Evolutionary conservation across 2,329 filamentous ascomycete species (phyloP).

Genomic region (Penicillium sp.): DNA sequence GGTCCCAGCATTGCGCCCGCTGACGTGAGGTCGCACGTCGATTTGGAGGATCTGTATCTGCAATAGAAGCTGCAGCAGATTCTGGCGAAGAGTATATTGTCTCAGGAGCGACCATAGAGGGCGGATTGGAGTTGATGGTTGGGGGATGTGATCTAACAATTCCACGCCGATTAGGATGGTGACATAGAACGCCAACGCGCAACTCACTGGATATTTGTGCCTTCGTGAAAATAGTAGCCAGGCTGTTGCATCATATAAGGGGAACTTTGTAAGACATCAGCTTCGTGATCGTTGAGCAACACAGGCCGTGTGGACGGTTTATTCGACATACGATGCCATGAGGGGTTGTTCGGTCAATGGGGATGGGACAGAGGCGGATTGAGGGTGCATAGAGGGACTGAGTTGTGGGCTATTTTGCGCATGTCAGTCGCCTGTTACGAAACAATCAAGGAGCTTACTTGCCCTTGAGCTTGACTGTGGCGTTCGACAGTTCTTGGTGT

Average conservation of each 20-base stretch:
- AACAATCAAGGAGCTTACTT: neutral
- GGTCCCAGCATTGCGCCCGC: constrained; percentile 97
- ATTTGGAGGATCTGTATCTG: constrained; percentile 54
- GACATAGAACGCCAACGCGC: neutral
- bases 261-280: constrained; percentile 24
- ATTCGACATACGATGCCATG: constrained; percentile 21
- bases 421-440: neutral
- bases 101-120: constrained; percentile 25
- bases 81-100: constrained; percentile 32
- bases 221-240: constrained; percentile 36
- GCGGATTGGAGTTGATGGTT: constrained; percentile 30
- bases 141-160: constrained; percentile 23
- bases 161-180: neutral
- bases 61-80: constrained; percentile 19
- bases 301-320: neutral
- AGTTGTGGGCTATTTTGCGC: constrained; percentile 14
- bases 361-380: constrained; percentile 6
- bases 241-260: constrained; percentile 38
- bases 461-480: constrained; percentile 21
- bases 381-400: constrained; percentile 17
- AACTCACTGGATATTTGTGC: constrained; percentile 34
- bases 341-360: constrained; percentile 16
- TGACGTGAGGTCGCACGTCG: constrained; percentile 75
- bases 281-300: neutral
- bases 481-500: constrained; percentile 11